These are phyloP conservation scores for Teunomyces aglyptinius DNA, from an alignment of 805 yeast species.

Conservation along the genomic window DNA sequence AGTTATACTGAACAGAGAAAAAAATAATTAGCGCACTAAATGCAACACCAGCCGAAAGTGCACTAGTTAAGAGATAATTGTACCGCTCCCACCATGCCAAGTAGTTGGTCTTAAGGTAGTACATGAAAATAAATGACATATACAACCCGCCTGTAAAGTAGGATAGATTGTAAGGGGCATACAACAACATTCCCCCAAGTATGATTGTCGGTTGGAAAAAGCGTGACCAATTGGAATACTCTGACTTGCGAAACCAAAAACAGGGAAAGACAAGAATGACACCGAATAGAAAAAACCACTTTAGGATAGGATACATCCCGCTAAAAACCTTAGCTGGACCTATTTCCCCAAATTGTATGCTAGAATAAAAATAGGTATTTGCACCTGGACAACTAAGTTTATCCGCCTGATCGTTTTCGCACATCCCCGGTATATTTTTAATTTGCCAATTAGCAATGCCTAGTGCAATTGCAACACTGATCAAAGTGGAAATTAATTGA, in stretches of 20 bases:
- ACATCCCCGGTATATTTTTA: constrained; percentile 15
- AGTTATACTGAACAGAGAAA: constrained; percentile 12
- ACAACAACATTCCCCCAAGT: constrained; percentile 10
- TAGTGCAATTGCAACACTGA: constrained; percentile 19
- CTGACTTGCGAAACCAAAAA: constrained; percentile 13
- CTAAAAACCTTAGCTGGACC: constrained; percentile 44
- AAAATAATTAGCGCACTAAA: constrained; percentile 13
- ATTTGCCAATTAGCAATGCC: constrained; percentile 20
- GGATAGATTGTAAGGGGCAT: constrained; percentile 12
- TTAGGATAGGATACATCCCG: constrained; percentile 31
- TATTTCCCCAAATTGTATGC: constrained; percentile 56
- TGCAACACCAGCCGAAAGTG: constrained; percentile 14
- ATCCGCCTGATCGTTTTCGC: constrained; percentile 18
- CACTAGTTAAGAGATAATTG: constrained; percentile 12
- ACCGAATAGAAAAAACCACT: constrained; percentile 35
- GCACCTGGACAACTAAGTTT: constrained; percentile 29
- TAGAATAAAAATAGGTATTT: constrained; percentile 33
- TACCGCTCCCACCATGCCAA: constrained; percentile 12
- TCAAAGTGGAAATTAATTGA: constrained; percentile 21
- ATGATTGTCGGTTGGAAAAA: constrained; percentile 14
- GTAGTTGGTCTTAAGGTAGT: constrained; percentile 6
- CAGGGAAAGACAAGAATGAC: constrained; percentile 25
- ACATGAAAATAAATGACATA: constrained; percentile 8
- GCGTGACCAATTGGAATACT: constrained; percentile 15
- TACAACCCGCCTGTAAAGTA: constrained; percentile 12